Evolutionary conservation across 371 early-diverging fungal species (phyloP).

Genomic region (Nematocida sp.): DNA sequence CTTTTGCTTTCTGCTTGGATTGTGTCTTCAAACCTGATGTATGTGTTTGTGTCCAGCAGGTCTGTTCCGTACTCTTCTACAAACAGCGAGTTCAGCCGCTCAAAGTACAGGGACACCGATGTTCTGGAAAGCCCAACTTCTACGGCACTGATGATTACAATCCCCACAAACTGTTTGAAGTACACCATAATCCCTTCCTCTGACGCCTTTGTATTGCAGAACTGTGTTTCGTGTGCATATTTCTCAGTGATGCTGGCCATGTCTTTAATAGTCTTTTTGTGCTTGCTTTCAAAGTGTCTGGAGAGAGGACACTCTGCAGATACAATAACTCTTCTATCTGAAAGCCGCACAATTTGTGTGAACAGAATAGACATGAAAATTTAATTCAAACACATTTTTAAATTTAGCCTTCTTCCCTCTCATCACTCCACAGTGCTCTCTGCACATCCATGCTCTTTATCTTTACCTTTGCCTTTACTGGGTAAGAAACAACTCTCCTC

Average conservation of each 20-base stretch:
- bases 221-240: slow-evolving; percentile 46
- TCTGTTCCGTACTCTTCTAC: slow-evolving; percentile 22
- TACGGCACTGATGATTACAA: slow-evolving; percentile 33
- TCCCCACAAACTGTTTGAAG: slow-evolving; percentile 37
- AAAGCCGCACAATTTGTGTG: slow-evolving; percentile 42
- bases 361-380: slow-evolving; percentile 43
- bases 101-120: slow-evolving; percentile 41
- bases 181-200: slow-evolving; percentile 37
- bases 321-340: slow-evolving; percentile 42
- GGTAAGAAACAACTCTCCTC: too few relatives aligned
- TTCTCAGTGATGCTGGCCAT: slow-evolving; percentile 9
- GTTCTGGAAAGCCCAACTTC: slow-evolving; percentile 50
- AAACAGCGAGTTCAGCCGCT: slow-evolving; percentile 36
- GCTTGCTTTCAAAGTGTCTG: slow-evolving; percentile 38
- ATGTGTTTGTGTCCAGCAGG: neutral
- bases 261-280: slow-evolving; percentile 30
- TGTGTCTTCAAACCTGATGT: slow-evolving; percentile 45
- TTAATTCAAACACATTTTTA: slow-evolving; percentile 6
- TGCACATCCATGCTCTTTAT: too few relatives aligned
- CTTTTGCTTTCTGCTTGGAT: slow-evolving; percentile 48
- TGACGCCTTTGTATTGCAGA: slow-evolving; percentile 49
- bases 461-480: too few relatives aligned
- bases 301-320: slow-evolving; percentile 48
- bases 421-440: too few relatives aligned
- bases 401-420: too few relatives aligned